Conservation (phyloP, 2,329 filamentous ascomycete species). For the Salinomyces thailandicus region DNA sequence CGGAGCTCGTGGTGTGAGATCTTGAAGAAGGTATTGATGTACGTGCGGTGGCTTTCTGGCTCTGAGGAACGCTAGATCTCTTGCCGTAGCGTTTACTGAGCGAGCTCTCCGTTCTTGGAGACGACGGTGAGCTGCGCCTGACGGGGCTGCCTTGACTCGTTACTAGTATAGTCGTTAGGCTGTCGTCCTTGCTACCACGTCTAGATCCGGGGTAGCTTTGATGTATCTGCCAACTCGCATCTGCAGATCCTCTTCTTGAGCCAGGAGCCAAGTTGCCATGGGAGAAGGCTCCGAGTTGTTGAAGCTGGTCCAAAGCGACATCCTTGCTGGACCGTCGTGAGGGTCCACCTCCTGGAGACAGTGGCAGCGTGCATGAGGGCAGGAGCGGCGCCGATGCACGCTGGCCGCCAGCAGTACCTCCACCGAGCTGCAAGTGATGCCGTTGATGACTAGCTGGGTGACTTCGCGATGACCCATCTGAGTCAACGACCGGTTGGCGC, state of each 20-base stretch:
- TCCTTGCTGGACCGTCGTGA: conserved; percentile 28
- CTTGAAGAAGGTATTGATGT: conserved; percentile 22
- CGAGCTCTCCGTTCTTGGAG: conserved; percentile 10
- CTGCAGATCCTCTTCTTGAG: conserved; percentile 26
- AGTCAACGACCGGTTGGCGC: conserved; percentile 12
- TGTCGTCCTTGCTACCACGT: conserved; percentile 27
- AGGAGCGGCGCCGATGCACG: conserved; percentile 17
- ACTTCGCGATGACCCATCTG: conserved; percentile 6
- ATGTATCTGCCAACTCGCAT: conserved; percentile 24
- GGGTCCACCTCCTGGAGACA: conserved; percentile 16
- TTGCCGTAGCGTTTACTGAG: conserved; percentile 10
- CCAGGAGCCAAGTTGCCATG: conserved; percentile 18
- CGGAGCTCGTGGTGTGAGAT: conserved; percentile 25
- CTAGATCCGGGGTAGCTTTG: conserved; percentile 24
- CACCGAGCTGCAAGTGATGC: conserved; percentile 15
- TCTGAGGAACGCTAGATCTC: conserved; percentile 10
- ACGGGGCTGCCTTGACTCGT: conserved; percentile 21
- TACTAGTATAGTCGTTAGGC: conserved; percentile 26
- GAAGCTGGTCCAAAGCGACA: conserved; percentile 25
- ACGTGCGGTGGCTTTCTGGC: conserved; percentile 10
- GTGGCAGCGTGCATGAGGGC: conserved; percentile 9
- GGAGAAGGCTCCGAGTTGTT: conserved; percentile 21
- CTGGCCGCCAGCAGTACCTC: conserved; percentile 13
- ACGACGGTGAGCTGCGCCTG: conserved; percentile 14
- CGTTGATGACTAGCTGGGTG: conserved; percentile 19